Conservation (phyloP, 345 rosid genomes). For the Hevea brasiliensis region DNA sequence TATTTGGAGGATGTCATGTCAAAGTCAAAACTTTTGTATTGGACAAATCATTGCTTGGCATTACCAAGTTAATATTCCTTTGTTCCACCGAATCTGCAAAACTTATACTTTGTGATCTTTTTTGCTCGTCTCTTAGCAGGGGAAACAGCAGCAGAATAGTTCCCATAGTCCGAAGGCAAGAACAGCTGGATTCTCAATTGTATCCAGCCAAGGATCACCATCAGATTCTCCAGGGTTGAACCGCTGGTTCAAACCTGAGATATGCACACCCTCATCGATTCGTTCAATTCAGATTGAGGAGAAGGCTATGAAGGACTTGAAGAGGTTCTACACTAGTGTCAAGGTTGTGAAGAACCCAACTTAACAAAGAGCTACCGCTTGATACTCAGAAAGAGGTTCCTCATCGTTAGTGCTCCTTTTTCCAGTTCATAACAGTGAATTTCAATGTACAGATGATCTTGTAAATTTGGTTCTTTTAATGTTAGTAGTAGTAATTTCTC, state of each 20-base stretch:
- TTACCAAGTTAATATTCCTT: not conserved
- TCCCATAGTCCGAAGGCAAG: slow-evolving; percentile 72
- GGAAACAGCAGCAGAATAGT: slow-evolving; percentile 52
- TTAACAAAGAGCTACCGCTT: not conserved
- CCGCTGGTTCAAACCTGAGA: slow-evolving; percentile 94
- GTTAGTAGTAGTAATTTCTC: slow-evolving; percentile 15
- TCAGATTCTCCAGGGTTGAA: slow-evolving; percentile 77
- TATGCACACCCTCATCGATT: slow-evolving; percentile 64
- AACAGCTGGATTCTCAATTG: slow-evolving; percentile 69
- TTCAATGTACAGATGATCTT: slow-evolving; percentile 39
- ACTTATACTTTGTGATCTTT: not conserved
- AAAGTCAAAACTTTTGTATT: no score
- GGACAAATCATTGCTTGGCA: not conserved
- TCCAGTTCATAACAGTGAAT: slow-evolving; percentile 27
- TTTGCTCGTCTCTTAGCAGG: slow-evolving; percentile 38
- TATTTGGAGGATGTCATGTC: not conserved
- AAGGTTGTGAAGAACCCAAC: slow-evolving; percentile 66
- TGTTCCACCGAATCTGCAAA: not conserved
- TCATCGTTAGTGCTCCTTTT: not conserved
- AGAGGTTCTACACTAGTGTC: slow-evolving; percentile 81
- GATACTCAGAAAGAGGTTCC: no score
- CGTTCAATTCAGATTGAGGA: slow-evolving; percentile 91
- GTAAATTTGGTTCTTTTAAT: slow-evolving; percentile 24
- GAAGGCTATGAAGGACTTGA: slow-evolving; percentile 89
- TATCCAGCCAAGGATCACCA: slow-evolving; percentile 72